These are phyloP conservation scores for Elasticomyces elasticus DNA, from an alignment of 495 filamentous ascomycete species.

Conservation along the genomic window DNA sequence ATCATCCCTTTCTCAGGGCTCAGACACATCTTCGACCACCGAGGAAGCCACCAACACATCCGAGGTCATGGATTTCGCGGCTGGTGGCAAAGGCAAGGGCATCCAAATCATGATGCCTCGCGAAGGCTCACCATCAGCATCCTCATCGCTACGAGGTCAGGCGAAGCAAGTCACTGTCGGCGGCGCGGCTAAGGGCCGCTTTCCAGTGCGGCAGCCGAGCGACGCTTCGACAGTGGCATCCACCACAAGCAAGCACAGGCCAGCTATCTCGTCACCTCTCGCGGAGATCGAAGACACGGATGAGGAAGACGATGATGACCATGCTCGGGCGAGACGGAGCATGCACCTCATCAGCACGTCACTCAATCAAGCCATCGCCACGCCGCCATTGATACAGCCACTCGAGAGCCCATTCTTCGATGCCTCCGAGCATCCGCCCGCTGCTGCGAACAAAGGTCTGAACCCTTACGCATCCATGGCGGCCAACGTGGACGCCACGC, in stretches of 20 bases:
- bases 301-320: conserved; percentile 23
- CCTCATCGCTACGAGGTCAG: conserved; percentile 18
- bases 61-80: conserved; percentile 20
- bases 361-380: not conserved
- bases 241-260: conserved; percentile 8
- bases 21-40: conserved; percentile 14
- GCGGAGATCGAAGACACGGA: conserved; percentile 14
- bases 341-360: conserved; percentile 5
- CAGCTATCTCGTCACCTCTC: conserved; percentile 16
- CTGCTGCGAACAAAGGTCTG: conserved; percentile 10
- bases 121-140: conserved; percentile 13
- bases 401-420: conserved; percentile 27
- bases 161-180: conserved; percentile 26
- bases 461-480: conserved; percentile 18
- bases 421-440: conserved; percentile 14
- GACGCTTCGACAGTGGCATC: conserved; percentile 12
- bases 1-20: conserved; percentile 36
- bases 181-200: conserved; percentile 12
- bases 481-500: conserved; percentile 6
- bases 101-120: conserved; percentile 29
- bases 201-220: conserved; percentile 17
- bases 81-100: conserved; percentile 18
- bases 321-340: conserved; percentile 13
- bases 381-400: conserved; percentile 12
- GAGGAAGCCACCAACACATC: conserved; percentile 3